Base-by-base conservation (phyloP, 2,329 filamentous ascomycete genomes). In the Cladosporium colombiae region DNA sequence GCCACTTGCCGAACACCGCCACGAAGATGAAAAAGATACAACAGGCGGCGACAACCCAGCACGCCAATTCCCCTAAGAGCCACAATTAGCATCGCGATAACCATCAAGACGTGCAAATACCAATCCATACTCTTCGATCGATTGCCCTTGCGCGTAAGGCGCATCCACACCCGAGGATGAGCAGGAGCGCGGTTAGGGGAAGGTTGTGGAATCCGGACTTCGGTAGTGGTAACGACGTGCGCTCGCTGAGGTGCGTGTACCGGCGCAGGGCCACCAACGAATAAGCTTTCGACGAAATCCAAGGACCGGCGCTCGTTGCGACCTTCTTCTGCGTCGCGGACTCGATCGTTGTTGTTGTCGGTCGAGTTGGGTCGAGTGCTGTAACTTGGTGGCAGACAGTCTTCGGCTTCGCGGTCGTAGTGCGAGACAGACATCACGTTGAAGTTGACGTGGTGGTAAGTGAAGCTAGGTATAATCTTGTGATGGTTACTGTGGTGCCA, bases 361-460 rank as follows among this genome's bases (percentile, higher is more conserved):
- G 31, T 55, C 29, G 52, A 55, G 52, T 55, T 33, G 18, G 52
- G 52, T n/a, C 29, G 52, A 55, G 52, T 55, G 29, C 25, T 55
- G 52, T 55, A 55, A 23, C n/a, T 33, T 6, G 52, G 52, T 21
- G 27, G 52, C 40, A 55, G 52, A 5, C 8, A 2, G n/a, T 46
- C 40, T 46, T 23, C 40, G n/a, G 40, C 52, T 29, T 55, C 29
- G 52, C 25, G 27, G 11, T 55, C 29, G 52, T 55, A 29, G 25
- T 27, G 16, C 0, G 25, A 29, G 2, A 31, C 27, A 10, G 25
- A n/a, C 50, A 53, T 53, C 25, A 18, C 18, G 25, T 18, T 53
- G 50, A n/a, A 8, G 14, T 18, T 53, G 25, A 4, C 4, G 50
- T 25, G 14, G 25, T 13, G 1, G 14, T 53, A n/a, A 8, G 14